Evolutionary conservation across 176 grass and related monocot genomes (phyloP), one percentile per base, ranked within the genome.

Genomic region (Juncus effusus): DNA sequence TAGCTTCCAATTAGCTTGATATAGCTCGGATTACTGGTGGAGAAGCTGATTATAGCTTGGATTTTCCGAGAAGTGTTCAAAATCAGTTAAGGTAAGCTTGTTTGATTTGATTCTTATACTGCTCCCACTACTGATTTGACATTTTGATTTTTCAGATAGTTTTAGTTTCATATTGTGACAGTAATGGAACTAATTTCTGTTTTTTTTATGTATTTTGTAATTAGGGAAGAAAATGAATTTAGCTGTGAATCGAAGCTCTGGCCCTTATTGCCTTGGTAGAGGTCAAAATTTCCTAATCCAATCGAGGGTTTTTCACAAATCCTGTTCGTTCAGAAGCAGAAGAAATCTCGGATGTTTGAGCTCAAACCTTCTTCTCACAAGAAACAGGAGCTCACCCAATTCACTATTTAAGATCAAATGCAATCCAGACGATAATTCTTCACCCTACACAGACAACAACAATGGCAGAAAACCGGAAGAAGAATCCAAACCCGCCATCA

Each of bases 401-500:
- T 6, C 58, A 13, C 54, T 40, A 6, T 16, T 59, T 47, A 37
- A 64, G 13, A n/a, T 83, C 4, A 72, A 73, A 42, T 73, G 88
- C 85, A 88, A 96, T 69, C 79, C 79, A 2, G 81, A 80, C 55
- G 88, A 96, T 64, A n/a, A n/a, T 47, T 91, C 85, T 0, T 56
- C 82, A n/a, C 74, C 87, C 54, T 83, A 67, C 56, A 70, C 83
- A n/a, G 85, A 88, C 61, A 70, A 59, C n/a, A 63, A 70, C 2
- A 79, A 64, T 40, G 49, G 63, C 54, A 74, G 73, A 73, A 16
- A 36, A 81, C 74, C 74, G 3, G 49, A n/a, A 3, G 74, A 81
- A 28, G 62, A 69, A n/a, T 42, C 39, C 0, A 28, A 59, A 61
- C 3, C 49, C 4, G 15, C 11, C 10, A 55, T 6, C 38, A 6